These are phyloP conservation scores for Pseudopediastrum boryanum DNA, from an alignment of 139 green algal genomes.

Conservation along the genomic window DNA sequence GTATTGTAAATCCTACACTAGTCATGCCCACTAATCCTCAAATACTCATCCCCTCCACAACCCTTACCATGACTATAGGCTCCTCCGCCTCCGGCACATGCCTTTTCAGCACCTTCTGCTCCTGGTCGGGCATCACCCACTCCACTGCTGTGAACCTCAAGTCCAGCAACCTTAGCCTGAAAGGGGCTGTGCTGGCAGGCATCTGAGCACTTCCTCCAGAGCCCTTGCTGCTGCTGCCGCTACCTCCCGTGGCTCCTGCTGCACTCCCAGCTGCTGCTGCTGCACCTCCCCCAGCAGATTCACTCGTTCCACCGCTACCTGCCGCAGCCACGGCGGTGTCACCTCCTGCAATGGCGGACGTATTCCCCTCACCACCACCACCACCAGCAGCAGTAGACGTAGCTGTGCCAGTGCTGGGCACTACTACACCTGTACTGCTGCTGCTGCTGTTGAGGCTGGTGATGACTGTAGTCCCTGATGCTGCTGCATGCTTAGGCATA, in stretches of 20 bases:
- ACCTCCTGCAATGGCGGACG: too few relatives aligned
- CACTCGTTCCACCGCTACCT: neutral
- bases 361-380: too few relatives aligned
- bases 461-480: too few relatives aligned
- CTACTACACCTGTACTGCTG: neutral
- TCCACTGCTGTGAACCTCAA: constrained; percentile 81
- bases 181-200: too few relatives aligned
- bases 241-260: neutral
- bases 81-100: too few relatives aligned
- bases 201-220: neutral
- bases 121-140: constrained; percentile 62
- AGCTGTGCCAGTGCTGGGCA: neutral
- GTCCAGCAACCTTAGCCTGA: constrained; percentile 76
- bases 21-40: too few relatives aligned
- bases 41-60: too few relatives aligned
- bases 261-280: neutral
- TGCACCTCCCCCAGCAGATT: neutral
- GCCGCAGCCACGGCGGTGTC: neutral
- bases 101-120: constrained; percentile 24
- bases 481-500: constrained; percentile 37
- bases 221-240: neutral
- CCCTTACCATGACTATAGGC: too few relatives aligned
- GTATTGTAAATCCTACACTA: too few relatives aligned
- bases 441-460: neutral
- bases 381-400: too few relatives aligned